Percentiles rank a stretch among this genome's conserved stretches.
Conservation (phyloP, 106 monocot species). For the Xerophyta viscosa region DNA sequence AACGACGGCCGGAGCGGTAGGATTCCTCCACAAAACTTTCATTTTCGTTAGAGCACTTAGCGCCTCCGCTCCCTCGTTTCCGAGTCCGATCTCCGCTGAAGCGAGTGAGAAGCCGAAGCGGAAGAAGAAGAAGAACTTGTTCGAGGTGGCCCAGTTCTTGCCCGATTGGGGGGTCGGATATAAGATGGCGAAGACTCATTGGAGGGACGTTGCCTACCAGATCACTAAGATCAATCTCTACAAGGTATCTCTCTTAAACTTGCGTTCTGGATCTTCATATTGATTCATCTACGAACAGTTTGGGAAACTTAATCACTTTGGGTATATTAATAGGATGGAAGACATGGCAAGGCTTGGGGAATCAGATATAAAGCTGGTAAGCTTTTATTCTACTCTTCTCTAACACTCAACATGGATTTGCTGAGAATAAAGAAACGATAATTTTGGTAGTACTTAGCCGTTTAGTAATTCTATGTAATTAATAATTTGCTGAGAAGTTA, state of each 20-base stretch:
- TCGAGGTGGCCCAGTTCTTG: constrained; percentile 89
- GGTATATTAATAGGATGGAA: constrained; percentile 46
- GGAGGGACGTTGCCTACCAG: constrained; percentile 83
- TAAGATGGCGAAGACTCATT: constrained; percentile 81
- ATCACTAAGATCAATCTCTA: constrained; percentile 97
- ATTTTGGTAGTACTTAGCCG: neutral
- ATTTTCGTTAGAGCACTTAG: too few relatives aligned
- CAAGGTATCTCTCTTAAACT: constrained; percentile 33
- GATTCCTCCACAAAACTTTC: too few relatives aligned
- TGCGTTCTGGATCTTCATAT: neutral
- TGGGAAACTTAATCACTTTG: neutral
- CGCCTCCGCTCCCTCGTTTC: too few relatives aligned
- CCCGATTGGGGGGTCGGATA: constrained; percentile 90
- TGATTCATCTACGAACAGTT: neutral
- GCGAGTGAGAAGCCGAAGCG: constrained; percentile 33
- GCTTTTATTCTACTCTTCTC: neutral
- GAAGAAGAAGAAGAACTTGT: constrained; percentile 93
- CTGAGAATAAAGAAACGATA: too few relatives aligned
- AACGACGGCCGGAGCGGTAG: too few relatives aligned
- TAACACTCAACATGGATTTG: neutral
- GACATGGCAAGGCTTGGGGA: constrained; percentile 96
- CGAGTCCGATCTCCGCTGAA: too few relatives aligned
- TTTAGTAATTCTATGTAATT: too few relatives aligned
- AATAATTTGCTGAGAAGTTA: too few relatives aligned
- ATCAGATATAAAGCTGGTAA: constrained; percentile 77